A percentile compares a stretch with the other conserved stretches of the same genome.
Evolutionary conservation across 2,329 filamentous ascomycete species (phyloP).

Genomic region (Phaeosphaeria sp.): DNA sequence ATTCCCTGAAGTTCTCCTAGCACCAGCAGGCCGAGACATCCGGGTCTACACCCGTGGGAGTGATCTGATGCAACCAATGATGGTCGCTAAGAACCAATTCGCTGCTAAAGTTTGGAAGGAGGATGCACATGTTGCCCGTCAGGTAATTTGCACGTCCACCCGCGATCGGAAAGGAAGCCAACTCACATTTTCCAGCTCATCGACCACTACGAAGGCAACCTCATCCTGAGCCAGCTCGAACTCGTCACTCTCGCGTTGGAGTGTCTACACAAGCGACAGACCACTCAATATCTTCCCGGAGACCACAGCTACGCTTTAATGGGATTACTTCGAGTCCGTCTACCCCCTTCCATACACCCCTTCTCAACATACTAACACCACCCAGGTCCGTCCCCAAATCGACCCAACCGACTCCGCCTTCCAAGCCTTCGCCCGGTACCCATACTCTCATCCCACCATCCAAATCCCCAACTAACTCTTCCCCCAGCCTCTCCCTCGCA

Average conservation of each 20-base stretch:
- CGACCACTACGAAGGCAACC: constrained; percentile 55
- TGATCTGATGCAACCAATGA: constrained; percentile 26
- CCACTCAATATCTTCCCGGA: constrained; percentile 46
- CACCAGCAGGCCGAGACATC: constrained; percentile 37
- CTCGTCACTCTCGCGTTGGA: constrained; percentile 51
- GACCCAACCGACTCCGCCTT: constrained; percentile 52
- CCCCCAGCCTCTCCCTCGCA: constrained; percentile 50
- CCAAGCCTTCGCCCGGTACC: constrained; percentile 55
- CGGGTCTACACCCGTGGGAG: constrained; percentile 41
- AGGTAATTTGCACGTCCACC: constrained; percentile 17
- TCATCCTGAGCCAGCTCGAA: constrained; percentile 51
- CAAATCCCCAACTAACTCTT: too few relatives aligned
- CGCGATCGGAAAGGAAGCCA: too few relatives aligned
- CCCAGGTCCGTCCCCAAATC: constrained; percentile 43
- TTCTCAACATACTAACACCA: not conserved
- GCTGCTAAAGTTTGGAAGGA: constrained; percentile 48
- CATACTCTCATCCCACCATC: too few relatives aligned
- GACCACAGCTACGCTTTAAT: constrained; percentile 57
- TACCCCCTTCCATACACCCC: not conserved
- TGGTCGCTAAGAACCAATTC: constrained; percentile 51
- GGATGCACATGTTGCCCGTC: constrained; percentile 46
- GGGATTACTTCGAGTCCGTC: constrained; percentile 50
- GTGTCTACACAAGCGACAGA: constrained; percentile 51
- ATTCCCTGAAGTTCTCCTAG: constrained; percentile 53
- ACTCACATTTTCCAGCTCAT: constrained; percentile 45